Base-by-base conservation (phyloP, 306 rosid genomes). In the Rosa persica region DNA sequence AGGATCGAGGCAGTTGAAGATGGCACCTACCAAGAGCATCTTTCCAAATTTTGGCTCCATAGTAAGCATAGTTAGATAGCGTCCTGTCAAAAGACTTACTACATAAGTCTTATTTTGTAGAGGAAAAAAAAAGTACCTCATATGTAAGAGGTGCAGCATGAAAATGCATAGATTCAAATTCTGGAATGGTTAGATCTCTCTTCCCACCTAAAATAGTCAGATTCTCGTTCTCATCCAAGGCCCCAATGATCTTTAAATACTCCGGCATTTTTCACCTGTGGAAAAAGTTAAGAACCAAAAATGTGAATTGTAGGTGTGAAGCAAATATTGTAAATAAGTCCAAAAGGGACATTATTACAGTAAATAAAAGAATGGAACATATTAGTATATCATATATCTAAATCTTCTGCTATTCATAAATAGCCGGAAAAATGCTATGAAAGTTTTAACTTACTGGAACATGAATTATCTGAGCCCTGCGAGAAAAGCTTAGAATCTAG, bases 31-130 rank as follows among this genome's bases (percentile, higher is more conserved):
- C 70, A 96, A 84, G 79, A 93, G 97, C 97, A 96, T 93, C 84
- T 96, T 93, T 75, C 97, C 99, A 70, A 93, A 94, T 85, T 96
- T 96, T 83, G 99, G 99, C 80, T 93, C 99, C 97, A 93, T 85
- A 9, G 99, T 97, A 86, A 96, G 96, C 93, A 85, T 81, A 22
- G 90, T 85, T 79, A 96, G 83, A 81, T 88, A 84, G 81, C 87
- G 89, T 66, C 99, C 99, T 96, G 92, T 79, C 82, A 85, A 85
- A 72, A 25, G 79, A 86, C 78, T 44, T 75, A 67, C 73, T 43
- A 79, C 34, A 73, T 76, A 67, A 78, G 78, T 76, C 30, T 57
- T 20, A 67, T 30, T 30, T 30, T 30, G 2, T 30, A 30, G 36
- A 64, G 39, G 47, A 62, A 64, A 40, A 69, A 22, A n/a, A 30